A percentile compares a stretch with the other conserved stretches of the same genome.
phyloP scores from a whole-genome alignment of 805 yeast genomes.

The Hanseniaspora nectarophila region DNA sequence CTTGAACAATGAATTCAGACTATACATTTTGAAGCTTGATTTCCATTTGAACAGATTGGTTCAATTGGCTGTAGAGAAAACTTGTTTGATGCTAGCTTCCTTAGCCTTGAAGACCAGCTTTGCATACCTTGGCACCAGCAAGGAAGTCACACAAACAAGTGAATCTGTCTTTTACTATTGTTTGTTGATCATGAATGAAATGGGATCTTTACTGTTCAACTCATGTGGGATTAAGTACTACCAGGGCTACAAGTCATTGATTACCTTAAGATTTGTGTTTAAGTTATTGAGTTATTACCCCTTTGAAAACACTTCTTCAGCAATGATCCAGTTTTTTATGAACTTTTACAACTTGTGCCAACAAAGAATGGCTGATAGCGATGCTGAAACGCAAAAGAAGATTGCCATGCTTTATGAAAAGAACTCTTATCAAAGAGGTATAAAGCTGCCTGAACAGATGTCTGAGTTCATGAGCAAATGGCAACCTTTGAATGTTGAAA shows the following conservation, averaged over 20 bases:
- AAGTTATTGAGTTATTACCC: constrained; percentile 14
- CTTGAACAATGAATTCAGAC: constrained; percentile 3
- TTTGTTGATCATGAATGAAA: constrained; percentile 12
- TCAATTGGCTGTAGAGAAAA: constrained; percentile 11
- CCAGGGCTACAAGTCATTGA: constrained; percentile 14
- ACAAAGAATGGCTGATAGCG: neutral
- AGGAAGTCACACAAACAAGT: neutral
- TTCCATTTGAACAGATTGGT: constrained; percentile 14
- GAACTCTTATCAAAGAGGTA: constrained; percentile 3
- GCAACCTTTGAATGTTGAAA: neutral
- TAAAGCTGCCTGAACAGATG: neutral
- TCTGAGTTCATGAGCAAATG: constrained; percentile 6
- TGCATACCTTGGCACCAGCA: neutral
- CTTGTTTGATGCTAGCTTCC: constrained; percentile 8
- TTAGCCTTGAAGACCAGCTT: constrained; percentile 8
- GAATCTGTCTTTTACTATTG: constrained; percentile 3
- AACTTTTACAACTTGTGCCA: constrained; percentile 7
- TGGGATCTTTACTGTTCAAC: constrained; percentile 15
- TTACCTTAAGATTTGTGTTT: constrained; percentile 14
- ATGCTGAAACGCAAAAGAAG: neutral
- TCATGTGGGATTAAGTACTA: constrained; percentile 15
- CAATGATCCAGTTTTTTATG: constrained; percentile 14
- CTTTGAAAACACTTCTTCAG: constrained; percentile 9
- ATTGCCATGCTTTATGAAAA: neutral
- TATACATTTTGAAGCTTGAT: constrained; percentile 7